Percentiles rank a stretch among this genome's conserved stretches.
These are phyloP conservation scores for Suhomyces panamericanus DNA, from an alignment of 1,139 yeast species.

Conservation along the genomic window DNA sequence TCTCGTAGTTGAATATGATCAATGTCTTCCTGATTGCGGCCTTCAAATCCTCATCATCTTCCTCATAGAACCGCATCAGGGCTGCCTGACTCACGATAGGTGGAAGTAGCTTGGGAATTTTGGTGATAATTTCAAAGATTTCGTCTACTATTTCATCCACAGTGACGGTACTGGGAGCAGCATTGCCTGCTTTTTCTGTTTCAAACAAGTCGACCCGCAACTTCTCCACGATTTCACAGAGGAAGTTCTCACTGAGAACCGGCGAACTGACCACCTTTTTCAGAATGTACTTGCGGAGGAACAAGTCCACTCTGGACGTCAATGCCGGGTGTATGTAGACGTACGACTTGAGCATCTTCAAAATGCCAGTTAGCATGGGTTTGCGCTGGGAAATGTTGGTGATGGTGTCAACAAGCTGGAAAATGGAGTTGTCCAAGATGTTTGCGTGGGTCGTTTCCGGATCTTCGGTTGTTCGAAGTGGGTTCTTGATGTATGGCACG, in stretches of 20 bases:
- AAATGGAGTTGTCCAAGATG: conserved; percentile 22
- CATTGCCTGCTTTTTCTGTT: conserved; percentile 7
- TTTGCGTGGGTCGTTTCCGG: neutral
- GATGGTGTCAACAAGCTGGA: conserved; percentile 30
- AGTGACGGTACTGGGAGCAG: too few species aligned
- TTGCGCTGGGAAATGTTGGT: conserved; percentile 29
- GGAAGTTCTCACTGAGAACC: conserved; percentile 19
- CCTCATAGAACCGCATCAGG: conserved; percentile 14
- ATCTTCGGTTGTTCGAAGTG: neutral
- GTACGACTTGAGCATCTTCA: conserved; percentile 6
- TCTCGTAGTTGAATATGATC: conserved; percentile 23
- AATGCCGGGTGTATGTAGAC: conserved; percentile 4
- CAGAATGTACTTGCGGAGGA: conserved; percentile 15
- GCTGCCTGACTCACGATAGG: conserved; percentile 5
- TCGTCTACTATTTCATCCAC: conserved; percentile 16
- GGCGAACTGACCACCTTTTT: conserved; percentile 18
- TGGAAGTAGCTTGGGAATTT: conserved; percentile 13
- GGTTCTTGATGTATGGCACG: conserved; percentile 2
- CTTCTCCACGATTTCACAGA: conserved; percentile 22
- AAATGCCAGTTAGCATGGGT: conserved; percentile 27
- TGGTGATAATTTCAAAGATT: conserved; percentile 16
- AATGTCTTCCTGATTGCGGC: conserved; percentile 20
- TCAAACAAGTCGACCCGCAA: conserved; percentile 25
- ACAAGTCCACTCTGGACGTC: conserved; percentile 7
- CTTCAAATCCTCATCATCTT: conserved; percentile 20